Base-by-base conservation (phyloP, 441 rosid species). In the Pelargonium myrrhifolium region DNA sequence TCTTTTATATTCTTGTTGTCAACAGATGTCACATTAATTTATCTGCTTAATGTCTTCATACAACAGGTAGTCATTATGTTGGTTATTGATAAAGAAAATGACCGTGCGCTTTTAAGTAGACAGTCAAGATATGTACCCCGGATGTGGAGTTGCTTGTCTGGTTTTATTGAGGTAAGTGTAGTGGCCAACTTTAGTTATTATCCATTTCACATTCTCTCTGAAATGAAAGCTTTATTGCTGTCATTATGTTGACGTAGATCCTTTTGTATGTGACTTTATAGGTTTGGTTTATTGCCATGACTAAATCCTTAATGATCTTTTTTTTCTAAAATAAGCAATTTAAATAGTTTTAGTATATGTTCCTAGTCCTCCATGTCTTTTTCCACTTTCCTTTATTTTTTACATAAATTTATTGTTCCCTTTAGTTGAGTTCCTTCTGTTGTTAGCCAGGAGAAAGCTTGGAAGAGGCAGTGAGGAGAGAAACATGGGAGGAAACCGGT, bases 61-160 rank as follows among this genome's bases (percentile, higher is more conserved):
- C 14, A 65, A 12, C 83, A 93, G 98, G 96, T 88, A 74, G 99
- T 93, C 73, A 91, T 93, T 71, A 93, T 93, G 99, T 78, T 91
- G 74, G 92, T 91, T 58, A 86, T 93, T 68, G 97, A 93, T 69
- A 80, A 70, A 75, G 95, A 91, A 76, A 89, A 91, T 68, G 96
- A 87, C 10, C 72, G 93, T 11, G 93, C 73, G 31, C 97, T 93
- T 69, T 77, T 93, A 74, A 84, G 95, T 75, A 84, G 89, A 65
- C 96, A 87, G 21, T 80, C 92, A 15, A 85, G 89, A 78, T 87
- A 45, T 77, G 89, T 88, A 22, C 95, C 97, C 4, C 82, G 96
- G 58, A 84, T 93, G 93, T 93, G 99, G 97, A 93, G 95, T 78
- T 93, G 97, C 79, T 79, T 89, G 79, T 89, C 97, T 72, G 99